Evolutionary conservation across 1,139 yeast species (phyloP).

Genomic region (Geotrichum aggregatum): DNA sequence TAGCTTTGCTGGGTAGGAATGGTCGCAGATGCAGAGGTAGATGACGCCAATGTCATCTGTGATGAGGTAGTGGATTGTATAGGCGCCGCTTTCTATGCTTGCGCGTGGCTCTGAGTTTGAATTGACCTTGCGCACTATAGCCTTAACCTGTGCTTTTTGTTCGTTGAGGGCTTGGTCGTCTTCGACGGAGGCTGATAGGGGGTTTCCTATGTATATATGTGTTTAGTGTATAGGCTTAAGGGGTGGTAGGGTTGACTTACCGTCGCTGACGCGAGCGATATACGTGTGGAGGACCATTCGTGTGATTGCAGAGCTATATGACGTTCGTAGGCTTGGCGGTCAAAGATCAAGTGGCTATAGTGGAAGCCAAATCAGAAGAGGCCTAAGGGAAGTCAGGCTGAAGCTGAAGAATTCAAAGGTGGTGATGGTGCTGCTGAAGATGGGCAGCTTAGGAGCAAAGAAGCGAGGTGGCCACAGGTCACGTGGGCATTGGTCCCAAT

Average conservation of each 20-base stretch:
- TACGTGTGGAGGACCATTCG: conserved; percentile 32
- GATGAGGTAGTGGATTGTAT: conserved; percentile 71
- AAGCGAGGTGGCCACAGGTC: not conserved
- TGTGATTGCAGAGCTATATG: too few relatives aligned
- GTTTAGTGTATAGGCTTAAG: too few relatives aligned
- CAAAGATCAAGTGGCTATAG: not conserved
- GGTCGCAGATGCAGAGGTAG: conserved; percentile 72
- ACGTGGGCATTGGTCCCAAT: too few relatives aligned
- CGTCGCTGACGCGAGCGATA: conserved; percentile 34
- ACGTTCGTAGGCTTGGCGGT: not conserved
- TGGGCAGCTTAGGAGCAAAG: not conserved
- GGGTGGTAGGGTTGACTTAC: conserved; percentile 24
- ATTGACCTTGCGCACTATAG: conserved; percentile 69
- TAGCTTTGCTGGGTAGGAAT: conserved; percentile 77
- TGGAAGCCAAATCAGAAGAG: too few relatives aligned
- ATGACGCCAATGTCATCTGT: conserved; percentile 51
- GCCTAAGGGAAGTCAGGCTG: too few relatives aligned
- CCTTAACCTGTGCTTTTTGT: conserved; percentile 81
- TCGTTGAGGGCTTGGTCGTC: conserved; percentile 61
- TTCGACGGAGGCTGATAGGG: conserved; percentile 89
- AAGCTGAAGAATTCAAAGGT: too few relatives aligned
- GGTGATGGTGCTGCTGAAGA: not conserved
- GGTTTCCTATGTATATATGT: too few relatives aligned
- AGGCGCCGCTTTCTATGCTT: conserved; percentile 72
- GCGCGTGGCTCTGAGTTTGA: conserved; percentile 83